phyloP scores from a whole-genome alignment of 73 alveolate species.

The Urostyla sp. region DNA sequence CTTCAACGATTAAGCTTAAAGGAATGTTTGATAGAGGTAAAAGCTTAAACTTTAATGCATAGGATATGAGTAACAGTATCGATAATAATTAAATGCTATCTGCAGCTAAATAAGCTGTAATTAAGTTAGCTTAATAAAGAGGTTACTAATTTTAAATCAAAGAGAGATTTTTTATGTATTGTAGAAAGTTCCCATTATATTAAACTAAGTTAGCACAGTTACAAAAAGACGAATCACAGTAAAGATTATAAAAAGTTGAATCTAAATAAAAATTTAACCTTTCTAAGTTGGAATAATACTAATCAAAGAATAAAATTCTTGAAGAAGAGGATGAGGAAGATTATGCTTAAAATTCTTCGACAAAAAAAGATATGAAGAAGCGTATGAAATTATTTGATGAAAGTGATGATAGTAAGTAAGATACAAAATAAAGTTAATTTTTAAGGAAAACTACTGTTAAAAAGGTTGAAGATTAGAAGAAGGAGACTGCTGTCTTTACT shows the following conservation, averaged over 20 bases:
- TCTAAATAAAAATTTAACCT: background rate
- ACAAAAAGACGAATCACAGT: background rate
- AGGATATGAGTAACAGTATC: background rate
- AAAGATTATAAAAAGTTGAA: background rate
- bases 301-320: no score
- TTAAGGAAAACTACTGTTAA: no score
- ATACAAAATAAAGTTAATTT: no score
- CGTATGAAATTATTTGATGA: no score
- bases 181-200: conserved; percentile 43
- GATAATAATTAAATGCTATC: background rate
- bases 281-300: background rate
- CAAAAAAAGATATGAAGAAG: no score
- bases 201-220: background rate
- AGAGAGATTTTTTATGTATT: conserved; percentile 38
- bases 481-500: no score
- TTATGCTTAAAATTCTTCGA: background rate
- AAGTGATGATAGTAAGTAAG: no score
- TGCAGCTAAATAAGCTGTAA: background rate
- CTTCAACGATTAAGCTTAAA: background rate
- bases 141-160: conserved; percentile 35
- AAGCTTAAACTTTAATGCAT: conserved; percentile 5
- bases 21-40: background rate
- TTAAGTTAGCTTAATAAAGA: background rate
- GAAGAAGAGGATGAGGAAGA: background rate
- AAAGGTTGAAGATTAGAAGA: no score